phyloP scores from a whole-genome alignment of 2,329 filamentous ascomycete genomes.

The Fusarium papillatum region DNA sequence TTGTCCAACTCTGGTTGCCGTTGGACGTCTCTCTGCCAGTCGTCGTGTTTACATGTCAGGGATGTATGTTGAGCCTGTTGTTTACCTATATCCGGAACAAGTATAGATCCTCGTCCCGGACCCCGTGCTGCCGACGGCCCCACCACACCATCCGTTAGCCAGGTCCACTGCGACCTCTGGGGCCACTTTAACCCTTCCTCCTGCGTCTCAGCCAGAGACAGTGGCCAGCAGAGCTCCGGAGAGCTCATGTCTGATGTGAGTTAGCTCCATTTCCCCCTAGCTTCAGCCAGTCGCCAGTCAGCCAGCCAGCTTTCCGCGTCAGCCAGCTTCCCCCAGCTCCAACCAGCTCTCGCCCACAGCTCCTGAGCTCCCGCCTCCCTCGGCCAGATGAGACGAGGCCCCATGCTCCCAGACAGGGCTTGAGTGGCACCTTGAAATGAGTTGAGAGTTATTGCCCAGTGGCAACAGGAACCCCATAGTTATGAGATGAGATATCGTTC shows the following conservation, averaged over 20 bases:
- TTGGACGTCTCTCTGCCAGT: conserved; percentile 36
- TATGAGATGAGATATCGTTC: conserved; percentile 33
- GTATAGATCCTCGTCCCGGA: conserved; percentile 25
- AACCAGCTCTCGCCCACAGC: conserved; percentile 30
- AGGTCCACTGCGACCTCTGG: conserved; percentile 23
- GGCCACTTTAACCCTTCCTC: conserved; percentile 38
- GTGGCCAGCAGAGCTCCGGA: conserved; percentile 33
- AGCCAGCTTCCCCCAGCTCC: conserved; percentile 33
- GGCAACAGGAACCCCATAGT: conserved; percentile 18
- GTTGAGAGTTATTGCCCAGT: conserved; percentile 30
- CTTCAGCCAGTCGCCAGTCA: conserved; percentile 37
- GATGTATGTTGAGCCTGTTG: conserved; percentile 36
- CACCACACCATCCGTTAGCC: conserved; percentile 15
- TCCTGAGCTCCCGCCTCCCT: conserved; percentile 33
- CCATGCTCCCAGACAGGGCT: conserved; percentile 34
- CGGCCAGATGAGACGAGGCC: conserved; percentile 34
- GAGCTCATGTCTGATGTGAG: conserved; percentile 35
- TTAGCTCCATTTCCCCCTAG: conserved; percentile 29
- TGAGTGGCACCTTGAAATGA: conserved; percentile 10
- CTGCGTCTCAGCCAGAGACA: conserved; percentile 42
- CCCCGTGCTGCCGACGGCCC: conserved; percentile 24
- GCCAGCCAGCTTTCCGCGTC: conserved; percentile 32
- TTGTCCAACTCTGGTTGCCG: conserved; percentile 28
- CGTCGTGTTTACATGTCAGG: conserved; percentile 41
- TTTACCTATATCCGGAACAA: conserved; percentile 39